These are phyloP conservation scores for Spergularia bocconei DNA, from an alignment of 148 eudicot genomes.

Conservation along the genomic window DNA sequence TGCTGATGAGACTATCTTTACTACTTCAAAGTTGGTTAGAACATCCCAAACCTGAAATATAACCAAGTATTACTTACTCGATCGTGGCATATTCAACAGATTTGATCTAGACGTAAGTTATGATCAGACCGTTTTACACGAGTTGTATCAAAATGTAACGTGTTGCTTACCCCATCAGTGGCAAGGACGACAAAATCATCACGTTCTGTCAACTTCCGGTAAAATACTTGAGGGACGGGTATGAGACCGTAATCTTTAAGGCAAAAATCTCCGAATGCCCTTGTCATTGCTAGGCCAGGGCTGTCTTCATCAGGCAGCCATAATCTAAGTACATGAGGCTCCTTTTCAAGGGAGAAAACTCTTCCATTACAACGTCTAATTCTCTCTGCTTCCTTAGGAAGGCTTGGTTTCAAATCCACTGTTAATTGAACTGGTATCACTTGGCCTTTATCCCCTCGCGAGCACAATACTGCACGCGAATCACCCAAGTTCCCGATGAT, in stretches of 20 bases:
- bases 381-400: constrained; percentile 59
- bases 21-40: constrained; percentile 69
- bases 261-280: constrained; percentile 95
- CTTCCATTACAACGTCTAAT: constrained; percentile 55
- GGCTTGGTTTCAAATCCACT: constrained; percentile 76
- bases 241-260: constrained; percentile 85
- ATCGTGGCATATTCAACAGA: not conserved
- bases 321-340: constrained; percentile 60
- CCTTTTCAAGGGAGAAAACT: constrained; percentile 61
- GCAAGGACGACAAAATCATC: constrained; percentile 92
- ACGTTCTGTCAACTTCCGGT: constrained; percentile 47
- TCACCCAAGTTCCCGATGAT: constrained; percentile 83
- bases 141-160: not conserved
- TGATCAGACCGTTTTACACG: not conserved
- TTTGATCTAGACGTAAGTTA: too few relatives aligned
- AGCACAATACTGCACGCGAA: constrained; percentile 79
- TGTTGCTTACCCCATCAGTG: constrained; percentile 78
- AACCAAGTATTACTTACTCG: not conserved
- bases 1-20: constrained; percentile 58
- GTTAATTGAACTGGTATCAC: constrained; percentile 64
- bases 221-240: constrained; percentile 69
- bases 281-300: constrained; percentile 95
- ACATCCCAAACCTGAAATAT: constrained; percentile 75
- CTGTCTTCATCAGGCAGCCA: constrained; percentile 78
- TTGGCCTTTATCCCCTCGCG: constrained; percentile 48